Percentiles rank a stretch among this genome's conserved stretches.
Evolutionary conservation across 2,329 filamentous ascomycete genomes (phyloP).

Genomic region (Cadophora gregata): DNA sequence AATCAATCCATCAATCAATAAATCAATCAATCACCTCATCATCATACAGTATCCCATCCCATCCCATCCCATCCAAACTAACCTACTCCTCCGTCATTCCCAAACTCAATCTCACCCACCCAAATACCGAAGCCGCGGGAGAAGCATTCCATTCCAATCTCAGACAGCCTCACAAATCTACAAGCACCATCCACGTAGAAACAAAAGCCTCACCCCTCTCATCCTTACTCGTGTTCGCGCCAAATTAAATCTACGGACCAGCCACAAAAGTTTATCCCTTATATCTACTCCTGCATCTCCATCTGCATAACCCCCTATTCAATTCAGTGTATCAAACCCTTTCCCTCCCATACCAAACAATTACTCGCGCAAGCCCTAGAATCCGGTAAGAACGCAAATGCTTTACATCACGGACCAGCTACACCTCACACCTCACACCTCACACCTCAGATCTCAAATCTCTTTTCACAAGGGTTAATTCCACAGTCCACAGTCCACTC

Average conservation of each 20-base stretch:
- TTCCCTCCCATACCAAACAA: neutral
- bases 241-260: too few species aligned
- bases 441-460: neutral
- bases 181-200: constrained; percentile 6
- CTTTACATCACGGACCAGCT: neutral
- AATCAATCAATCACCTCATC: neutral
- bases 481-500: neutral
- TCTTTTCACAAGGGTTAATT: neutral
- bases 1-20: too few species aligned
- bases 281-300: neutral
- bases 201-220: neutral
- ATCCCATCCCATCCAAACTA: neutral
- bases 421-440: neutral
- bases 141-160: neutral
- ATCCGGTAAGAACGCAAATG: neutral
- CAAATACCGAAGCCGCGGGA: neutral
- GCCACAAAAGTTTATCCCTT: neutral
- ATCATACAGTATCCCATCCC: neutral
- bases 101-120: neutral
- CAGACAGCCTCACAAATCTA: neutral
- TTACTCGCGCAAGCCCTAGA: neutral
- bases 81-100: neutral
- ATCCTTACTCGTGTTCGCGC: constrained; percentile 5
- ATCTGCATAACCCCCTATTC: constrained; percentile 6
- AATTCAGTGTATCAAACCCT: neutral